Base-by-base conservation (phyloP, 305 asterid genomes). In the Solanum aculeatissimum region DNA sequence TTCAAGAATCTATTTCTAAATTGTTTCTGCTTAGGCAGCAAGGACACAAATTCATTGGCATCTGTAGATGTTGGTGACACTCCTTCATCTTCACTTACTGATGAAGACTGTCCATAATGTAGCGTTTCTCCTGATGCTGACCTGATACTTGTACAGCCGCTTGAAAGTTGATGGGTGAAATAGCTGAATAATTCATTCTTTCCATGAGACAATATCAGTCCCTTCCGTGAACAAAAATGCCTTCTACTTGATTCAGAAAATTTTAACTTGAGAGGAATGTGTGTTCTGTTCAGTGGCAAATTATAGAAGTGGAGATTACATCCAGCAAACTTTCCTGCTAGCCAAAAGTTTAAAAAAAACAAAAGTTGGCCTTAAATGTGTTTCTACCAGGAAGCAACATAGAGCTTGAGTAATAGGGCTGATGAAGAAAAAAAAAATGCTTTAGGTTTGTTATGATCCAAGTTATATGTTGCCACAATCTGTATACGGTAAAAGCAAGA, bases 1-100 rank as follows among this genome's bases (percentile, higher is more conserved):
- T 91, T 91, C 93, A 95, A 88, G 84, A 91, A 95, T 86, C 92
- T 92, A 86, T 95, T 97, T 90, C 88, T 92, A 89, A 90, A 97
- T 29, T 91, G 88, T 86, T 69, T 89, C 38, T 90, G 86, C 85
- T 84, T 89, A 27, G 78, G 88, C 86, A 87, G 91, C 84, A 83
- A 57, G 58, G 82, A 42, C 32, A 78, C 89, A 57, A 79, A 69
- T 72, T 69, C 75, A n/a, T 54, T 85, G 72, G 47, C 70, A 72
- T 88, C 84, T 83, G 55, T 54, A 29, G 86, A 83, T 25, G 49
- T 29, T 53, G 65, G 66, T 19, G 53, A 86, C 19, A 55, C 84
- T 85, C 85, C 90, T 40, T 70, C 91, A 32, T 57, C 89, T 85
- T 70, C 88, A 10, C 85, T 80, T 19, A 84, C 35, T 63, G 88